These are phyloP conservation scores for Pterocarpus santalinus DNA, from an alignment of 306 rosid species.

Conservation along the genomic window DNA sequence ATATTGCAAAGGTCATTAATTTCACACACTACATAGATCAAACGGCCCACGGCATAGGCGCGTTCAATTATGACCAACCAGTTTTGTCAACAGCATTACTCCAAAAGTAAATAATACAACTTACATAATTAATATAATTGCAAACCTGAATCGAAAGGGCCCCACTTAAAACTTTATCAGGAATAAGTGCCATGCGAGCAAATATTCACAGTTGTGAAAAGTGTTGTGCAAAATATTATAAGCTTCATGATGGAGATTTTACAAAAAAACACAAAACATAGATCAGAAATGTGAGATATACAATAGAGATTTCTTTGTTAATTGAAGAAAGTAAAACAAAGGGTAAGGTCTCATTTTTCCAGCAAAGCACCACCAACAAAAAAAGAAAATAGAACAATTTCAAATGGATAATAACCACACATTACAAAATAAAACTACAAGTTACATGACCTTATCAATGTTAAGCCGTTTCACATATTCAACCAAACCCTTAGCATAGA, in stretches of 20 bases:
- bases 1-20: not conserved
- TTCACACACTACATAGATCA: not conserved
- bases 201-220: not conserved
- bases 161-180: not conserved
- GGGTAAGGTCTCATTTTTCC: too few species aligned
- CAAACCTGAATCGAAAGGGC: not conserved
- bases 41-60: not conserved
- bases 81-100: conserved; percentile 15
- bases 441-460: conserved; percentile 73
- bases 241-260: too few species aligned
- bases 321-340: too few species aligned
- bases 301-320: too few species aligned
- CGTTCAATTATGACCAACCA: conserved; percentile 2
- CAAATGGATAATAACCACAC: conserved; percentile 34
- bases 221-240: too few species aligned
- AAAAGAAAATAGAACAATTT: not conserved
- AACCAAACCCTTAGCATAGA: too few species aligned
- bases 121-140: not conserved
- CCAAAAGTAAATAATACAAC: conserved; percentile 14
- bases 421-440: conserved; percentile 39
- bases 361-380: too few species aligned
- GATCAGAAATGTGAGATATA: too few species aligned
- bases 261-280: too few species aligned
- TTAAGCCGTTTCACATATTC: conserved; percentile 30
- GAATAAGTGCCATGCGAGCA: not conserved